Evolutionary conservation across 2,329 filamentous ascomycete genomes (phyloP), one percentile per base, ranked within the genome.

Genomic region (Epichloe baconii): DNA sequence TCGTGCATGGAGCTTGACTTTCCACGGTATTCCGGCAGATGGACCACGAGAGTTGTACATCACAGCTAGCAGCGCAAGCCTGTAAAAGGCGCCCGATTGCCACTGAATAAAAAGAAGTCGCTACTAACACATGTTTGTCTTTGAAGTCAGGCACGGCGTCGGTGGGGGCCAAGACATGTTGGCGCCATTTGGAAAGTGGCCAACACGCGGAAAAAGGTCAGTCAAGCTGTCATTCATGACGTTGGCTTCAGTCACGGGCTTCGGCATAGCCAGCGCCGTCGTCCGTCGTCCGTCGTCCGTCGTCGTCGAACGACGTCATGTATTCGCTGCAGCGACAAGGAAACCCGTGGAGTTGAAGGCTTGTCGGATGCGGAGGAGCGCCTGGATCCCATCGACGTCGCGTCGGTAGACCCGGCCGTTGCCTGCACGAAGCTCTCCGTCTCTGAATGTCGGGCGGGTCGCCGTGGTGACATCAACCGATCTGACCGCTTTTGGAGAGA

Each of bases 401-500:
- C 4, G 15, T 37, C 15, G 14, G 36, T 37, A 37, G 41, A 43
- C 41, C 19, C 17, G 23, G 26, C 26, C 26, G 26, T 26, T 26
- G 26, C 2, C 26, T 26, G 26, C 26, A 26, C 26, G 26, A 26
- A 26, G 26, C 7, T 26, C 2, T 26, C 26, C 26, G 26, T 26
- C 26, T 26, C 8, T 44, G 23, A n/a, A n/a, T 15, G 14, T 44
- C 3, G 42, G 14, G 21, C 23, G 15, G 44, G 31, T 38, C 36
- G 46, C 36, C 46, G 40, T 48, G 36, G 36, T 48, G 46, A 45
- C 48, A 26, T 46, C 42, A 46, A 46, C 35, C 47, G 14, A 41
- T 44, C 34, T 26, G 15, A 21, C 34, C 34, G 12, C 31, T 31
- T 31, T 31, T 11, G 17, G 35, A 21, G 26, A 31, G 23, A 26